These are phyloP conservation scores for Hymenoscyphus occultus DNA, from an alignment of 2,329 filamentous ascomycete genomes.

Conservation along the genomic window DNA sequence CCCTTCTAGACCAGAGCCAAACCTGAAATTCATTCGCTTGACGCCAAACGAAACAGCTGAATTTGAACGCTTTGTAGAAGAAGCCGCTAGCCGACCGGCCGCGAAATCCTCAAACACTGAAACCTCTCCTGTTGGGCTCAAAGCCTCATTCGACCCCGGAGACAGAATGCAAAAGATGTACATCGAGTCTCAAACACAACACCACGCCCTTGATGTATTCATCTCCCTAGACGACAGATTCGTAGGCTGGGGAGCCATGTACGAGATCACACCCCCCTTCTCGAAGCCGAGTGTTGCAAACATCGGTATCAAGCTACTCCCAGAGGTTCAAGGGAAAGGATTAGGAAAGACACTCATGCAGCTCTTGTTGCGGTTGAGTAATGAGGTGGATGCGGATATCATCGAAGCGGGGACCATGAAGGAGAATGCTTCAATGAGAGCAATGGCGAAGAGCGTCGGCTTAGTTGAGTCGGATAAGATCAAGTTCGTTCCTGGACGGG, in stretches of 20 bases:
- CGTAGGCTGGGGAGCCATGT: not conserved
- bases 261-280: not conserved
- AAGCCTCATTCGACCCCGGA: not conserved
- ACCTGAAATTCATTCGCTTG: slow-evolving; percentile 17
- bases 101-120: not conserved
- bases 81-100: not conserved
- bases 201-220: slow-evolving; percentile 12
- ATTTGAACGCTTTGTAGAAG: slow-evolving; percentile 7
- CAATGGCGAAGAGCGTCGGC: slow-evolving; percentile 19
- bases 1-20: slow-evolving; percentile 10
- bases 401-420: slow-evolving; percentile 20
- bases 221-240: slow-evolving; percentile 6
- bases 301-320: slow-evolving; percentile 11
- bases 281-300: slow-evolving; percentile 7
- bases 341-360: slow-evolving; percentile 14
- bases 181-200: not conserved
- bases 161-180: slow-evolving; percentile 12
- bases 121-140: not conserved
- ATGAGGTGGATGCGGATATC: slow-evolving; percentile 18
- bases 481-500: slow-evolving; percentile 25
- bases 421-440: slow-evolving; percentile 20
- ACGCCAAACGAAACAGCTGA: slow-evolving; percentile 10
- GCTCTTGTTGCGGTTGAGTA: slow-evolving; percentile 19
- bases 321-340: slow-evolving; percentile 13
- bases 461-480: slow-evolving; percentile 27